Conservation (phyloP, 1,284 basidiomycete species). For the Moesziomyces globuligerus region DNA sequence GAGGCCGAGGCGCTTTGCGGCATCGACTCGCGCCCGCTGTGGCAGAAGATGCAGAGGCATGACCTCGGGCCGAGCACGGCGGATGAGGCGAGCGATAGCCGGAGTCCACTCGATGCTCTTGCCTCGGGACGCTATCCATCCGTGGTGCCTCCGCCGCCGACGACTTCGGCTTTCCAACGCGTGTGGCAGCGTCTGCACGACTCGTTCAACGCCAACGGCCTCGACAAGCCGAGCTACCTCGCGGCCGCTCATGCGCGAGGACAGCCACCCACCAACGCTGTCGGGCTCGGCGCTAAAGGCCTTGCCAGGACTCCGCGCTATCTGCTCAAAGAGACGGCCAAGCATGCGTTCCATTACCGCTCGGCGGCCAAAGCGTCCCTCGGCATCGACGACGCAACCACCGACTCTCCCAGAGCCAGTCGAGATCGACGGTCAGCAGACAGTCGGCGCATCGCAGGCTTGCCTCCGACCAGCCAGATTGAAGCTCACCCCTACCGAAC, state of each 20-base stretch:
- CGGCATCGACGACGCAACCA: constrained; percentile 26
- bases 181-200: constrained; percentile 59
- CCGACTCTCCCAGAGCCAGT: constrained; percentile 22
- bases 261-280: constrained; percentile 27
- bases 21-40: constrained; percentile 48
- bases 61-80: constrained; percentile 33
- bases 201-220: constrained; percentile 62
- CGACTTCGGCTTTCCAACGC: constrained; percentile 42
- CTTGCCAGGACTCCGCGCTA: constrained; percentile 48
- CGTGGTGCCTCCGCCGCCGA: constrained; percentile 44
- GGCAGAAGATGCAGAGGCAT: constrained; percentile 31
- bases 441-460: constrained; percentile 20
- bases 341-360: constrained; percentile 46
- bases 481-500: constrained; percentile 24
- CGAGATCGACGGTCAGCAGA: constrained; percentile 16
- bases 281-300: constrained; percentile 46
- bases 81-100: constrained; percentile 34
- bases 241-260: constrained; percentile 41
- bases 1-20: constrained; percentile 72
- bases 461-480: constrained; percentile 36
- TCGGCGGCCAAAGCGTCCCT: constrained; percentile 42
- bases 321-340: constrained; percentile 35
- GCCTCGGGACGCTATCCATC: constrained; percentile 57
- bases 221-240: constrained; percentile 56
- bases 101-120: constrained; percentile 53